Percentiles rank a stretch among this genome's conserved stretches.
phyloP scores from a whole-genome alignment of 495 filamentous ascomycete species.

The Rusavskia elegans region DNA sequence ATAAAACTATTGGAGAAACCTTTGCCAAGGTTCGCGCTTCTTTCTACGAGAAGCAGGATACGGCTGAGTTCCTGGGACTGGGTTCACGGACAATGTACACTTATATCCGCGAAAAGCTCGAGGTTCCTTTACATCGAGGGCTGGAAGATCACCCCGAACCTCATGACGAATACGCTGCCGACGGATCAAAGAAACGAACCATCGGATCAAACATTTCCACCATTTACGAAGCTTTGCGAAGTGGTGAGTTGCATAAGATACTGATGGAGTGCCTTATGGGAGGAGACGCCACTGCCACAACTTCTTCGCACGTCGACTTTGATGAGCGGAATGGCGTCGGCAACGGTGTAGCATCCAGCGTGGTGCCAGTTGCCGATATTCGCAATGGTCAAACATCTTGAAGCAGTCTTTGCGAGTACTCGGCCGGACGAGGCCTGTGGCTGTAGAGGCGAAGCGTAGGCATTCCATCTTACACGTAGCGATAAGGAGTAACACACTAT shows the following conservation, averaged over 20 bases:
- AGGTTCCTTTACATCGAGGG: conserved; percentile 20
- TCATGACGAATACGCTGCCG: neutral
- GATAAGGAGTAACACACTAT: too few relatives aligned
- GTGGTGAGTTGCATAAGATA: neutral
- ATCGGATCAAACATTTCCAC: conserved; percentile 1
- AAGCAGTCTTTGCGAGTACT: neutral
- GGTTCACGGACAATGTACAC: conserved; percentile 16
- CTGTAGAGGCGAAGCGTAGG: neutral
- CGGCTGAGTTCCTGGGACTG: neutral
- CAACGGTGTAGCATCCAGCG: neutral
- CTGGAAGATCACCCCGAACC: neutral
- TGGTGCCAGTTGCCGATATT: neutral
- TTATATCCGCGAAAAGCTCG: conserved; percentile 24
- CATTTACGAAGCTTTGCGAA: conserved; percentile 1
- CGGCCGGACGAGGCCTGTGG: neutral
- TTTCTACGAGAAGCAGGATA: conserved; percentile 1
- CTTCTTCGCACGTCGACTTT: neutral
- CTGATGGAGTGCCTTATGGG: conserved; percentile 1
- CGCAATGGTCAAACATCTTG: neutral
- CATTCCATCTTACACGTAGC: neutral
- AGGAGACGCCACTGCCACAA: neutral
- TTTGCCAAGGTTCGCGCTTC: neutral
- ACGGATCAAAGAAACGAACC: neutral
- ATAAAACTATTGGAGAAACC: neutral
- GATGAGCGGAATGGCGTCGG: neutral